phyloP scores from a whole-genome alignment of 441 rosid species.

The Gossypium trilobum region DNA sequence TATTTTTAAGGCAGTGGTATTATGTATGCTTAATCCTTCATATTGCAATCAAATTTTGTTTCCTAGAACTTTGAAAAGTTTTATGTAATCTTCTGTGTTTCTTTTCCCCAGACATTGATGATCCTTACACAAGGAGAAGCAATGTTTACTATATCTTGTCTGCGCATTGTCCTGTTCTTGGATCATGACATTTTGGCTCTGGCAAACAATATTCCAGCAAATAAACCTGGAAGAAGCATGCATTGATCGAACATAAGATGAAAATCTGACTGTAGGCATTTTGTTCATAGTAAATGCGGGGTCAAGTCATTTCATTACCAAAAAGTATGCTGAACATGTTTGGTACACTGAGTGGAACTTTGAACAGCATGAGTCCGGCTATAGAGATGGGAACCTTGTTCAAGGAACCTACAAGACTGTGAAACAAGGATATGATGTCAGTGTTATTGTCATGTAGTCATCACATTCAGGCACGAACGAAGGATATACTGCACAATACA shows the following conservation, averaged over 20 bases:
- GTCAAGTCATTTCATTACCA: constrained; percentile 39
- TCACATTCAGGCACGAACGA: neutral
- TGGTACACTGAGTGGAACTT: constrained; percentile 62
- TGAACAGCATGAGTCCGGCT: constrained; percentile 66
- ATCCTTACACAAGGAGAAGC: neutral
- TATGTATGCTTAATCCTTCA: neutral
- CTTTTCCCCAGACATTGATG: neutral
- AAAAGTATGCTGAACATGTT: constrained; percentile 73
- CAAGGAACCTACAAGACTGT: constrained; percentile 83
- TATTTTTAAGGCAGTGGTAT: neutral
- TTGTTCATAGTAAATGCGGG: neutral
- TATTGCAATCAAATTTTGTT: constrained; percentile 2
- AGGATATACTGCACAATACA: neutral
- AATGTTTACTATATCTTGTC: constrained; percentile 6
- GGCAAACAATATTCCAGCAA: constrained; percentile 75
- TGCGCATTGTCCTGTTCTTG: constrained; percentile 19
- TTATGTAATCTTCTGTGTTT: neutral
- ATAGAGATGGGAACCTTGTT: constrained; percentile 88
- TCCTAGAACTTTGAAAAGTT: neutral
- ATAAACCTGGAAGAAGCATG: constrained; percentile 47
- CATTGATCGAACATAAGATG: neutral
- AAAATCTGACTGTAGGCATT: neutral
- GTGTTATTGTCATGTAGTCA: neutral
- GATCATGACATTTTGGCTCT: constrained; percentile 75
- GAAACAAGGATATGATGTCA: constrained; percentile 8